A percentile compares a stretch with the other conserved stretches of the same genome.
These are phyloP conservation scores for Amanita molliuscula DNA, from an alignment of 768 basidiomycete genomes.

Conservation along the genomic window DNA sequence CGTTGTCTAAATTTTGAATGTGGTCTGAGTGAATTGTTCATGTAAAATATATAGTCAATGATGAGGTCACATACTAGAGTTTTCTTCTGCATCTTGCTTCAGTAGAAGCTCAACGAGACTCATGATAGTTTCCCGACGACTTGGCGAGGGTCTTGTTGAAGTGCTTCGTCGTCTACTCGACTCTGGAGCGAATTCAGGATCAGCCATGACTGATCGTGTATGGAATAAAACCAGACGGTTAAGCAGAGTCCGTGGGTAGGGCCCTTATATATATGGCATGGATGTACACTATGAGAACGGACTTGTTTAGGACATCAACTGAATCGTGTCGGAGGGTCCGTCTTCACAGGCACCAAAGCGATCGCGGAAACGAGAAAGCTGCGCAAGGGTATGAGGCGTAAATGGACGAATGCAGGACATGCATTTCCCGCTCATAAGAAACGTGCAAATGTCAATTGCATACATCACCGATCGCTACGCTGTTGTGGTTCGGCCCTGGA, in stretches of 20 bases:
- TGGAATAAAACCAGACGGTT: not conserved
- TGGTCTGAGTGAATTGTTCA: slow-evolving; percentile 16
- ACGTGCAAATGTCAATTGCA: not conserved
- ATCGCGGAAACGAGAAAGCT: not conserved
- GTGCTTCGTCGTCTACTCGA: not conserved
- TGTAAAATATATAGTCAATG: not conserved
- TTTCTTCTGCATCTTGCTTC: slow-evolving; percentile 22
- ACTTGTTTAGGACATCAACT: not conserved
- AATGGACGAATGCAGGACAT: not conserved
- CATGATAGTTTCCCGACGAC: slow-evolving; percentile 35
- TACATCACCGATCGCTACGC: not conserved
- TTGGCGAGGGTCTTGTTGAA: slow-evolving; percentile 9
- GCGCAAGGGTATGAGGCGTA: not conserved
- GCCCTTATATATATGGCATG: slow-evolving; percentile 2
- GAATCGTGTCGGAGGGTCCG: not conserved
- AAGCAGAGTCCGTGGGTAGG: not conserved
- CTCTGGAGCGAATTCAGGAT: not conserved
- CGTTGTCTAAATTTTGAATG: slow-evolving; percentile 39
- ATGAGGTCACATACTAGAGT: slow-evolving; percentile 18
- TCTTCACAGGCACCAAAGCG: not conserved
- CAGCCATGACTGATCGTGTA: not conserved
- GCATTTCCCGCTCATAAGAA: slow-evolving; percentile 3
- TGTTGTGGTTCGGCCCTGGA: not conserved
- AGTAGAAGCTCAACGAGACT: slow-evolving; percentile 42
- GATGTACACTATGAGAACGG: not conserved